Evolutionary conservation across 1,139 yeast genomes (phyloP).

Genomic region (Candida mesenterica): DNA sequence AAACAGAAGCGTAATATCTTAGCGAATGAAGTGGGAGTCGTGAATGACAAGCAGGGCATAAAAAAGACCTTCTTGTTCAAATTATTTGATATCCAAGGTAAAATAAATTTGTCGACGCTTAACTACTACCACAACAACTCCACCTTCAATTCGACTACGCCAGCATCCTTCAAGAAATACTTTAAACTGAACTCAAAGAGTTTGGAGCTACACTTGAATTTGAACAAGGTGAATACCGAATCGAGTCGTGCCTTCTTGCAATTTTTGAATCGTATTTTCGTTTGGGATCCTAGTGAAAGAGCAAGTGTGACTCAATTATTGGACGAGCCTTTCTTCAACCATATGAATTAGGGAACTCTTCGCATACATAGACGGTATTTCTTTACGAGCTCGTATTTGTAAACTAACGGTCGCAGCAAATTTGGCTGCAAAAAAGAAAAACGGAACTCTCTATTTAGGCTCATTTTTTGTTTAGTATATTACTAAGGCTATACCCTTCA

Average conservation of each 20-base stretch:
- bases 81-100: constrained; percentile 42
- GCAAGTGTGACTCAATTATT: constrained; percentile 40
- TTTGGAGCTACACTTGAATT: constrained; percentile 44
- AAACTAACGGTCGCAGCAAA: no score
- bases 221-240: constrained; percentile 26
- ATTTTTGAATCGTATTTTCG: constrained; percentile 42
- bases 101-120: constrained; percentile 30
- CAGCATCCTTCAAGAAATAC: constrained; percentile 18
- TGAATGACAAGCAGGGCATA: constrained; percentile 10
- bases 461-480: no score
- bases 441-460: no score
- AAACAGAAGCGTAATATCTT: not conserved
- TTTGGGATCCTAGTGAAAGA: constrained; percentile 57
- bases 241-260: constrained; percentile 20
- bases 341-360: not conserved
- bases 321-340: constrained; percentile 22
- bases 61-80: constrained; percentile 19
- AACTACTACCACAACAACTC: constrained; percentile 18
- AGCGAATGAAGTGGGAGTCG: constrained; percentile 3
- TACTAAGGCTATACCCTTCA: no score
- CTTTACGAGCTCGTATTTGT: no score
- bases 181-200: constrained; percentile 29
- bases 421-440: constrained; percentile 8
- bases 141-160: constrained; percentile 15
- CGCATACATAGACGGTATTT: no score